These are phyloP conservation scores for Stenogyne calaminthoides DNA, from an alignment of 305 asterid species.

Conservation along the genomic window DNA sequence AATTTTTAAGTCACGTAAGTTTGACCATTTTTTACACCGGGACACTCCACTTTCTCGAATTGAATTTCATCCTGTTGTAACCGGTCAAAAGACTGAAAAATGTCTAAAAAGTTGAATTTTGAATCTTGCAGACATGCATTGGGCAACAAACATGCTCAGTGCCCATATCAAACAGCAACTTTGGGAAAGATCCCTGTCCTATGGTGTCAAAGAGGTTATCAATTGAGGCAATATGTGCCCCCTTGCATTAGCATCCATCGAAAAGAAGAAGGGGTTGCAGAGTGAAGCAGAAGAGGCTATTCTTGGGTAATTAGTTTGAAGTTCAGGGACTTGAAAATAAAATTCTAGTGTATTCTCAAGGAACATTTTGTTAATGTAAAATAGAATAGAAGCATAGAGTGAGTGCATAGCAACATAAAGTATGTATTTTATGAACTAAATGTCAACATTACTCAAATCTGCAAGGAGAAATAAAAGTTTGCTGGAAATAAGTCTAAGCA, in stretches of 20 bases:
- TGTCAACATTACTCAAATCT: constrained; percentile 22
- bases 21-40: no score
- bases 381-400: constrained; percentile 25
- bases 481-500: constrained; percentile 23
- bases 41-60: no score
- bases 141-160: constrained; percentile 79
- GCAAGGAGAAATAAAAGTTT: constrained; percentile 20
- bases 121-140: constrained; percentile 71
- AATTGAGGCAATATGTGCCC: constrained; percentile 80
- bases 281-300: constrained; percentile 53
- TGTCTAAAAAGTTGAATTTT: no score
- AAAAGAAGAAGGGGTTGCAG: constrained; percentile 46
- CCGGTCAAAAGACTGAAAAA: no score
- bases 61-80: no score
- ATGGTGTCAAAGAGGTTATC: constrained; percentile 71
- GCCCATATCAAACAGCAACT: constrained; percentile 77
- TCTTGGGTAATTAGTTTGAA: not conserved
- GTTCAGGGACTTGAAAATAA: constrained; percentile 34
- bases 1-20: no score
- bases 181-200: constrained; percentile 90
- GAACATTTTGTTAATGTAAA: constrained; percentile 25
- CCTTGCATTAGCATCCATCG: constrained; percentile 32
- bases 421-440: constrained; percentile 19
- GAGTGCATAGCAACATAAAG: constrained; percentile 33
- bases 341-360: not conserved